Base-by-base conservation (phyloP, 148 eudicot species). In the Spergularia marina region DNA sequence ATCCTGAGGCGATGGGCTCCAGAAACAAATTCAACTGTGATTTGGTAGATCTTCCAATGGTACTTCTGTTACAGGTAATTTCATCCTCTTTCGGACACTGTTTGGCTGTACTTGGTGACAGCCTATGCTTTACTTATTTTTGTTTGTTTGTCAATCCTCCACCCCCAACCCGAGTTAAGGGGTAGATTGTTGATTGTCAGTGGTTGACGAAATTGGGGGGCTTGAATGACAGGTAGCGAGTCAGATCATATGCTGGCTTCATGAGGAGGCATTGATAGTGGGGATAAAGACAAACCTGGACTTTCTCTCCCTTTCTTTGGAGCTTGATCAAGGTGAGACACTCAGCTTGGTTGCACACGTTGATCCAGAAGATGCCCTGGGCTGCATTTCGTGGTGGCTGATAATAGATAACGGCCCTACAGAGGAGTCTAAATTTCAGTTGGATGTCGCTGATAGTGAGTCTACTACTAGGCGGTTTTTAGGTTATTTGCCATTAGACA, bases 321-420 rank as follows among this genome's bases (percentile, higher is more conserved):
- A 95, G 81, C 70, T 95, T 39, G 92, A 88, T 61, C 90, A 90
- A 70, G 98, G 96, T 7, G 96, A 95, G 83, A 88, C 81, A 18
- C 83, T 89, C 51, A 82, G 90, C 72, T 81, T 95, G 56, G 90
- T 84, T 74, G 97, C 96, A 14, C 96, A 92, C 40, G 93, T 92
- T 65, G 88, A 92, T 80, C 96, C 97, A 9, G 97, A 89, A 52
- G 89, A 92, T 73, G 74, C 64, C 53, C 78, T 77, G 13, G 96
- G 96, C 30, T 85, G 96, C 85, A 95, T 92, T 81, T 95, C 98
- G 7, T 95, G 98, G 96, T 94, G 95, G 95, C 83, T 95, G 81
- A 90, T 87, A 52, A 62, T 90, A 71, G 96, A 86, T 11, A 87
- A 91, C 66, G 87, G 91, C 12, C 82, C 76, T 63, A 60, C 84